Base-by-base conservation (phyloP, 495 filamentous ascomycete species). In the Talaromyces proteolyticus region DNA sequence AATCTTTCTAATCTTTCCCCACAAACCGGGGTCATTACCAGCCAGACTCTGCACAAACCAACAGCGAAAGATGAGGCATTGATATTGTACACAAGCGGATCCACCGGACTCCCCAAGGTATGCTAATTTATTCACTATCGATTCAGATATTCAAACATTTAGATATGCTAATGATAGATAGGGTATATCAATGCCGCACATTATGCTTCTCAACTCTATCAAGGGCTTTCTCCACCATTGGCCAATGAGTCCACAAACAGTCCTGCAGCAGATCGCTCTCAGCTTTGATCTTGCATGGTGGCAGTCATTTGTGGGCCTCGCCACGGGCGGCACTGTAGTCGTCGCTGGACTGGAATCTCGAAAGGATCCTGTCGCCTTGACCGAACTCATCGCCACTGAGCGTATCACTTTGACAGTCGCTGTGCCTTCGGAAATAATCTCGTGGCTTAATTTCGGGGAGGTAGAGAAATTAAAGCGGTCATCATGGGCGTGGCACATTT, bases 41-140 rank as follows among this genome's bases (percentile, higher is more conserved):
- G 36, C 18, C 7, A 12, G 62, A 64, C 47, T 55, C 65, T 0
- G 50, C 56, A 43, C 22, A 22, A 6, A 34, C 46, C 51, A 17
- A 14, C 41, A 29, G 25, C 59, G 19, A 42, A 45, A 38, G 22
- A 54, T 41, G 51, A 49, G 56, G 72, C 62, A 49, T 43, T 57
- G 19, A 55, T 80, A 1, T 56, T 79, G 14, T 69, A 61, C 37
- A 74, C 76, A 6, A 66, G 65, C 40, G 63, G 64, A n/a, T 73
- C 71, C 3, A 64, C 65, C 0, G 65, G 67, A 0, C 52, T 37
- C 0, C 66, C 70, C 0, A 75, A 74, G 23, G 72, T 6, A 39
- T 56, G 4, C 44, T 74, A 4, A 48, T n/a, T n/a, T n/a, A n/a
- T n/a, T n/a, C n/a, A n/a, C n/a, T n/a, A n/a, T n/a, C n/a, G n/a